Base-by-base conservation (phyloP, 1,139 yeast genomes). In the Yamadazyma taylorii region DNA sequence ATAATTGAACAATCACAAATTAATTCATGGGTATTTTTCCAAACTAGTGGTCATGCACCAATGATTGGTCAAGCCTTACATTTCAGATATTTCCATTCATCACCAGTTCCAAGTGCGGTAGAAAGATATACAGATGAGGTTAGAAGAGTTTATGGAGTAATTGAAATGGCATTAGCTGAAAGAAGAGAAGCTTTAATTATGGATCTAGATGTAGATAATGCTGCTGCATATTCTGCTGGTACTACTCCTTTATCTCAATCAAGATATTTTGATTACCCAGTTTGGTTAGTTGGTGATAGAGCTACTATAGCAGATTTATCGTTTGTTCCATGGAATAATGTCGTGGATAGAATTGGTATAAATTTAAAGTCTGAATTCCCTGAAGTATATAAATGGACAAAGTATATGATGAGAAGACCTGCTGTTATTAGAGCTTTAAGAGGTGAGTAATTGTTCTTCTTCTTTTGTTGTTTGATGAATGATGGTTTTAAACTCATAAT, bases 41-140 rank as follows among this genome's bases (percentile, higher is more conserved):
- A 90, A 63, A 88, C 97, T 3, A 84, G 95, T 11, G 97, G 97
- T 11, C 97, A 89, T 58, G 96, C 97, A 0, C 97, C 97, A 19
- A 90, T 90, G 96, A 87, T 90, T 53, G 97, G 97, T 17, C 97
- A 90, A 60, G 97, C 97, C 3, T 74, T 89, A 51, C 97, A 90
- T 69, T 90, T 90, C 68, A 74, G 92, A 52, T 87, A 86, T 60
- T 89, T 89, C 72, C 97, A 90, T 61, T 77, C 92, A 6, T 85
- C 85, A 42, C 85, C 84, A 41, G 88, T 90, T 3, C 88, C 92
- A 14, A 79, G 89, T 46, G 97, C 97, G 2, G 86, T 89, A 24
- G 95, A 86, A 52, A 73, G 97, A 54, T 90, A 90, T 60, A 84
- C 89, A 1, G 96, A 88, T 51, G 97, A 90, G 63, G 97, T 90